A percentile compares a stretch with the other conserved stretches of the same genome.
phyloP scores from a whole-genome alignment of 2,329 filamentous ascomycete species.

The Colletotrichum lini region DNA sequence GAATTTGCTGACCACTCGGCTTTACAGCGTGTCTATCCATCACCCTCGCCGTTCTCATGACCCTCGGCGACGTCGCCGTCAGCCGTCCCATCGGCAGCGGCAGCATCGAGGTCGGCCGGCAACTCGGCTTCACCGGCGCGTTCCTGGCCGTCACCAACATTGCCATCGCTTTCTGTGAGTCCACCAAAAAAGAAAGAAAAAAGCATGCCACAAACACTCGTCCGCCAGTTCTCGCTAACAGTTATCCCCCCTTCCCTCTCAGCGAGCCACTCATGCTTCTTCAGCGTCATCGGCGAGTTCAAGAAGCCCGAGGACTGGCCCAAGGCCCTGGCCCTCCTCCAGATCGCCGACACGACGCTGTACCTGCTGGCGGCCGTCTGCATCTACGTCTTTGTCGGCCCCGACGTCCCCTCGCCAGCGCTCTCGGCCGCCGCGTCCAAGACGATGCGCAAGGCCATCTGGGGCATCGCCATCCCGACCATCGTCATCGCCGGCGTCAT shows the following conservation, averaged over 20 bases:
- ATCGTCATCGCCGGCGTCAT: conserved; percentile 81
- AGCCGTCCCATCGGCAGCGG: conserved; percentile 54
- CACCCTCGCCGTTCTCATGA: conserved; percentile 72
- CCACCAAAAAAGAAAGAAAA: conserved; percentile 23
- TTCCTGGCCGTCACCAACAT: conserved; percentile 75
- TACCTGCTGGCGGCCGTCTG: conserved; percentile 77
- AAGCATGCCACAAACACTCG: too few relatives aligned
- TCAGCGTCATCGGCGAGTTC: conserved; percentile 76
- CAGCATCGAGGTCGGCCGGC: conserved; percentile 50
- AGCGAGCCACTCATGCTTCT: conserved; percentile 77
- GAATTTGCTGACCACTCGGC: not conserved
- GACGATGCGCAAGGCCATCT: conserved; percentile 74
- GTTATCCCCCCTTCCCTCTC: not conserved
- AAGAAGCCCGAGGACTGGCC: conserved; percentile 72
- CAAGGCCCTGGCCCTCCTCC: conserved; percentile 64
- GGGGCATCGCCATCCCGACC: conserved; percentile 77
- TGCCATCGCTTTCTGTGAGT: conserved; percentile 72
- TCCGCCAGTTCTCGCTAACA: not conserved
- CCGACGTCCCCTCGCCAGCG: conserved; percentile 74
- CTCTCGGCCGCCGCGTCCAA: conserved; percentile 70
- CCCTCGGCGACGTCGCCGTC: conserved; percentile 73
- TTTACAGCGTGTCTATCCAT: conserved; percentile 70
- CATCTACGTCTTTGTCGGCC: conserved; percentile 77
- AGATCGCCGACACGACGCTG: conserved; percentile 70
- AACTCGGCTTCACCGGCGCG: conserved; percentile 64